Evolutionary conservation across 1,139 yeast genomes (phyloP).

Genomic region (Debaryomycetaceae sp.): DNA sequence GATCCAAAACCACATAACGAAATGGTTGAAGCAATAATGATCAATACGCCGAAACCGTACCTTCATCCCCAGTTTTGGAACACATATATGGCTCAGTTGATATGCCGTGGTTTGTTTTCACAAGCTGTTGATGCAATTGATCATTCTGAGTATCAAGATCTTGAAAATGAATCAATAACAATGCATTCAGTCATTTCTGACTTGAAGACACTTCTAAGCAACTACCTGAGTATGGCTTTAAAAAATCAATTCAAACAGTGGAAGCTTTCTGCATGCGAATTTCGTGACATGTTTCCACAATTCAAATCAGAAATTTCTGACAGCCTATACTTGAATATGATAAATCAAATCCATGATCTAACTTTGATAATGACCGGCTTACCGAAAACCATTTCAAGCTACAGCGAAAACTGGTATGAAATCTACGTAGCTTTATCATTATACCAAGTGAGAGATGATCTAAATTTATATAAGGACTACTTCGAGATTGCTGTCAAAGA

Average conservation of each 20-base stretch:
- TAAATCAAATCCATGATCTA: slow-evolving; percentile 42
- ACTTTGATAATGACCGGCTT: slow-evolving; percentile 51
- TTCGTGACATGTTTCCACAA: slow-evolving; percentile 39
- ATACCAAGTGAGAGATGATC: slow-evolving; percentile 54
- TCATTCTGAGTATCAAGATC: slow-evolving; percentile 38
- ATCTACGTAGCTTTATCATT: slow-evolving; percentile 57
- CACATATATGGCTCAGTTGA: slow-evolving; percentile 49
- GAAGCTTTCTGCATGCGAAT: slow-evolving; percentile 49
- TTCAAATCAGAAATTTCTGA: slow-evolving; percentile 19
- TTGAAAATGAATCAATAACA: slow-evolving; percentile 24
- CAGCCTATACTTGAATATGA: slow-evolving; percentile 20
- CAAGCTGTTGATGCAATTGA: slow-evolving; percentile 51
- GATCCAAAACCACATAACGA: slow-evolving; percentile 58
- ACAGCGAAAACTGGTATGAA: slow-evolving; percentile 68
- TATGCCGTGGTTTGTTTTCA: slow-evolving; percentile 60
- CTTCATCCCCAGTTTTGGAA: slow-evolving; percentile 64
- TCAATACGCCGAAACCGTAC: slow-evolving; percentile 45
- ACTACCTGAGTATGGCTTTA: slow-evolving; percentile 40
- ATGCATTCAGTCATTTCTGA: slow-evolving; percentile 45
- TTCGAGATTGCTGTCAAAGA: slow-evolving; percentile 30
- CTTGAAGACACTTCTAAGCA: slow-evolving; percentile 35
- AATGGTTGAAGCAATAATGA: slow-evolving; percentile 42
- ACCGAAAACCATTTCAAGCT: slow-evolving; percentile 45
- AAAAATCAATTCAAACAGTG: slow-evolving; percentile 45
- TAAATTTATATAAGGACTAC: slow-evolving; percentile 29